Evolutionary conservation across 208 protist genomes (phyloP).

Genomic region (Wallacemonas sp.): DNA sequence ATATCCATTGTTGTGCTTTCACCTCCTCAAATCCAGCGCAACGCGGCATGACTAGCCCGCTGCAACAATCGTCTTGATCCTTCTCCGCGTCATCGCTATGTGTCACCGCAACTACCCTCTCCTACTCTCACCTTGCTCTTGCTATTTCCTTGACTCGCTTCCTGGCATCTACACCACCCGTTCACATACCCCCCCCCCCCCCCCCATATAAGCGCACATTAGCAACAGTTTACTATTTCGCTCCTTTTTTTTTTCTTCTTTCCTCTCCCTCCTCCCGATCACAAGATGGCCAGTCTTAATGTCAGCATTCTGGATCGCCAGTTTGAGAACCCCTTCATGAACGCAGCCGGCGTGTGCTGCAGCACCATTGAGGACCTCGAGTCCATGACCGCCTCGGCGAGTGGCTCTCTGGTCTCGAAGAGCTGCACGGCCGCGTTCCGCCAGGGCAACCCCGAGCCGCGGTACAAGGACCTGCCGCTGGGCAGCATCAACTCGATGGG

Average conservation of each 20-base stretch:
- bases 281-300: constrained; percentile 61
- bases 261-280: neutral
- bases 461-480: constrained; percentile 66
- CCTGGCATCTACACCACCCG: no score
- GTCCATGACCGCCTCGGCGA: constrained; percentile 53
- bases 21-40: no score
- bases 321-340: constrained; percentile 90
- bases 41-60: no score
- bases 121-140: no score
- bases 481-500: constrained; percentile 92
- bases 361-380: constrained; percentile 62
- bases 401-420: constrained; percentile 83
- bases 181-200: no score
- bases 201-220: no score
- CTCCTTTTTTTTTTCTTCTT: neutral
- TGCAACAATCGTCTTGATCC: no score
- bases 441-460: constrained; percentile 82
- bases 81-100: no score
- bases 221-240: neutral
- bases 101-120: no score
- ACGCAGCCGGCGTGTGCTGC: constrained; percentile 84
- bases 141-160: no score
- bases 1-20: no score
- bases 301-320: constrained; percentile 53
- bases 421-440: constrained; percentile 74